phyloP scores from a whole-genome alignment of 1,284 basidiomycete genomes.

The Pholiota adiposa region DNA sequence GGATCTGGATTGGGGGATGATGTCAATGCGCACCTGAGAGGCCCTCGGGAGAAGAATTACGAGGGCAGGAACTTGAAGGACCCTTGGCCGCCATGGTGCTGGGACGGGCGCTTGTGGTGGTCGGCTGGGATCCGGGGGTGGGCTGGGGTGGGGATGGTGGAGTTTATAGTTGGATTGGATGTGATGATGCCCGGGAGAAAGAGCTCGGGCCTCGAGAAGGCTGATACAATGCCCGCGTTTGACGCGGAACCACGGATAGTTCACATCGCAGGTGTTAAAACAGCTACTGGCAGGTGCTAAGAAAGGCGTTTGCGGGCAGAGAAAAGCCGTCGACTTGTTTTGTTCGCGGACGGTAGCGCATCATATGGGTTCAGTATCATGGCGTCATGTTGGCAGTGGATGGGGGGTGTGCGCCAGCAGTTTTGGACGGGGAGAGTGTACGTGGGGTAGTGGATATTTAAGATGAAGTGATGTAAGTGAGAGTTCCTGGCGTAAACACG shows the following conservation, averaged over 20 bases:
- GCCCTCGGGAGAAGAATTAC: too few species aligned
- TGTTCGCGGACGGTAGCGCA: background rate
- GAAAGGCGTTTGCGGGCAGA: background rate
- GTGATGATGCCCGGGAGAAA: too few species aligned
- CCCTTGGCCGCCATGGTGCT: too few species aligned
- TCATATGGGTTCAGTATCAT: background rate
- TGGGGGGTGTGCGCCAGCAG: background rate
- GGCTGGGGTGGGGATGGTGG: too few species aligned
- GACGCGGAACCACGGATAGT: background rate
- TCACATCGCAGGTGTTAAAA: background rate
- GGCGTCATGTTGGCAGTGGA: background rate
- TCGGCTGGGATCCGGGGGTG: too few species aligned
- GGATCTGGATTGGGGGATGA: too few species aligned
- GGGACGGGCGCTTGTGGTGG: too few species aligned
- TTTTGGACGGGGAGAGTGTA: background rate
- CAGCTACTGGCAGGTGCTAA: background rate
- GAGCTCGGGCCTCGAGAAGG: background rate
- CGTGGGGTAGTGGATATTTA: too few species aligned
- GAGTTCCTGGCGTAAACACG: conserved; percentile 1
- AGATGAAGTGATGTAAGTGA: too few species aligned
- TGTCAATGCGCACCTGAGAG: too few species aligned
- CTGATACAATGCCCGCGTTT: background rate
- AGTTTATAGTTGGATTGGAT: too few species aligned
- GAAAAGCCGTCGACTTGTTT: background rate
- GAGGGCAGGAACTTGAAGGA: too few species aligned